Evolutionary conservation across 305 asterid genomes (phyloP).

Genomic region (Fraxinus platypoda): DNA sequence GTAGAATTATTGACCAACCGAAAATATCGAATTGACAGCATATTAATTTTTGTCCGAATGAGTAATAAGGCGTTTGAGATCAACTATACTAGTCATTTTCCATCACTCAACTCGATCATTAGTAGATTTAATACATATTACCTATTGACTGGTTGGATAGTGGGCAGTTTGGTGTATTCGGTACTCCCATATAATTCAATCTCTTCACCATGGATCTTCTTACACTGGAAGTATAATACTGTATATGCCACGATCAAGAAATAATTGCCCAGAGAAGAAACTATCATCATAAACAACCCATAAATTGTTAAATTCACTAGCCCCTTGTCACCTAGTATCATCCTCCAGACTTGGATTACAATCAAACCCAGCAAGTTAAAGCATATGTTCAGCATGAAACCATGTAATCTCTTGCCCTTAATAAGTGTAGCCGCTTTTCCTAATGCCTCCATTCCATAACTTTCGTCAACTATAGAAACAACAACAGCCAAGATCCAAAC

Average conservation of each 20-base stretch:
- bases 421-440: constrained; percentile 37
- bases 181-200: constrained; percentile 28
- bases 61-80: too few relatives aligned
- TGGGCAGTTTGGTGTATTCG: constrained; percentile 32
- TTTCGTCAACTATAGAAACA: constrained; percentile 50
- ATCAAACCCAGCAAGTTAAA: constrained; percentile 13
- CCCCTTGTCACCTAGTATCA: neutral
- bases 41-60: too few relatives aligned
- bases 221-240: constrained; percentile 48
- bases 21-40: too few relatives aligned
- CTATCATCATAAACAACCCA: neutral
- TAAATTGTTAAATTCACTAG: constrained; percentile 1
- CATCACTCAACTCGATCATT: too few relatives aligned
- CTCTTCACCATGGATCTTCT: constrained; percentile 54
- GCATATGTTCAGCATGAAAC: constrained; percentile 32
- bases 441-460: constrained; percentile 44
- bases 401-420: constrained; percentile 44
- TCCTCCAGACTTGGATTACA: constrained; percentile 8
- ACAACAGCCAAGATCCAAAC: constrained; percentile 47
- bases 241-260: constrained; percentile 36
- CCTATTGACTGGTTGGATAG: neutral
- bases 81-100: too few relatives aligned
- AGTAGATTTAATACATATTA: too few relatives aligned
- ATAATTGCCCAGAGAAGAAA: constrained; percentile 24
- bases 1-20: too few relatives aligned